Conservation (phyloP, 2,329 filamentous ascomycete species). For the Tolypocladium sp. region DNA sequence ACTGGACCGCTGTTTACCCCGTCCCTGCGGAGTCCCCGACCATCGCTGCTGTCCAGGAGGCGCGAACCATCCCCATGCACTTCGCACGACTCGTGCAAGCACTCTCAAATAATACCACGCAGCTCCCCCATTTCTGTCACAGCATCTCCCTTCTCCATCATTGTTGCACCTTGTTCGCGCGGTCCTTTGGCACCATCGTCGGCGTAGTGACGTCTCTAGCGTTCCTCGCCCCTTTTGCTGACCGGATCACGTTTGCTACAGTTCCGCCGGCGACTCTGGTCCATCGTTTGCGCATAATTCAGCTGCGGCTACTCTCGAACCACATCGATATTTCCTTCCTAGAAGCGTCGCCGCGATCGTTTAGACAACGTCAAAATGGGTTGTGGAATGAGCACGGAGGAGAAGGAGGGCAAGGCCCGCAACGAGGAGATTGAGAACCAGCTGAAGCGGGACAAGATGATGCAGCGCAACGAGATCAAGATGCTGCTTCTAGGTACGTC, state of each 20-base stretch:
- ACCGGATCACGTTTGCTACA: neutral
- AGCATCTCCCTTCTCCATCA: neutral
- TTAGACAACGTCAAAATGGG: conserved; percentile 66
- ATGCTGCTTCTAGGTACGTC: conserved; percentile 88
- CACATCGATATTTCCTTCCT: neutral
- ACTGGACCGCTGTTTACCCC: neutral
- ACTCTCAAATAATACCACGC: neutral
- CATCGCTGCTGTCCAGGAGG: neutral
- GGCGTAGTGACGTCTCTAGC: neutral
- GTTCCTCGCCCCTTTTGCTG: neutral
- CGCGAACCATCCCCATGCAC: neutral
- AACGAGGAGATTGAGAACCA: conserved; percentile 99
- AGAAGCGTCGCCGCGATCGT: conserved; percentile 7
- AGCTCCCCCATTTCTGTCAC: neutral
- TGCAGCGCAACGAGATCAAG: conserved; percentile 99
- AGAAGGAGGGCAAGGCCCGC: conserved; percentile 99
- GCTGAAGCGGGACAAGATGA: conserved; percentile 96
- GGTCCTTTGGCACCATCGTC: neutral
- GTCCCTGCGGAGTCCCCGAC: neutral
- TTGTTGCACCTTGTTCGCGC: neutral
- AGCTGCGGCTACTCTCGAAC: neutral
- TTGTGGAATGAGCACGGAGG: conserved; percentile 99
- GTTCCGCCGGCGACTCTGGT: neutral
- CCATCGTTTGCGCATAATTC: neutral
- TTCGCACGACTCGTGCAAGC: neutral